Evolutionary conservation across 176 grass and related monocot genomes (phyloP), one percentile per base, ranked within the genome.

Genomic region (Triticum dicoccoides): DNA sequence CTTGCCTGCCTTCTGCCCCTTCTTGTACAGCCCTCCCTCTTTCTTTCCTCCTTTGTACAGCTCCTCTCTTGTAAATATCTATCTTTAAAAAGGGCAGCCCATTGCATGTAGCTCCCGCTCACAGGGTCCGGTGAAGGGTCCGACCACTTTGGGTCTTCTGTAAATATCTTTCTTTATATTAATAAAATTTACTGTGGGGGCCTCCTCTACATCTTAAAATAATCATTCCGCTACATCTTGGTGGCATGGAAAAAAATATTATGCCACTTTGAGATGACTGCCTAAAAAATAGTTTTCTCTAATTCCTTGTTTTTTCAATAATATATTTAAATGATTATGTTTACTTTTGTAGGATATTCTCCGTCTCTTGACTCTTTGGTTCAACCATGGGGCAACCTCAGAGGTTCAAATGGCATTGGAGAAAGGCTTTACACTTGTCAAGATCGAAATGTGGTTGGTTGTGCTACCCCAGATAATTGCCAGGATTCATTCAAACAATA

Each of bases 391-490:
- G 75, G 51, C 88, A 77, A 96, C 93, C 56, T 86, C 84, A 64
- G 93, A 98, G 77, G 96, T 98, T 87, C 93, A 98, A 88, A 89
- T 82, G 84, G 96, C 96, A 34, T 81, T 98, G 77, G 86, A 96
- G 78, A 89, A 94, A 51, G 96, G 96, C 59, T 98, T 98, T 96
- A 84, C 41, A 77, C 93, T 89, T 91, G 96, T 98, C 34, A 98
- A 93, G 78, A 98, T 98, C 86, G 96, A 98, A 89, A 95, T 98
- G 93, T 98, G 96, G 96, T 82, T 98, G 84, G 96, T 95, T 84
- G 96, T 98, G 82, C 78, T 98, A 37, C 96, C 96, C 13, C 96
- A 98, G 89, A 98, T 98, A 91, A 98, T 98, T 79, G 96, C 96
- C 80, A 96, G 96, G 78, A 98, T 98, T 86, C 96, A 98, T 90